These are phyloP conservation scores for Rauvolfia tetraphylla DNA, from an alignment of 257 asterid species.

Conservation along the genomic window DNA sequence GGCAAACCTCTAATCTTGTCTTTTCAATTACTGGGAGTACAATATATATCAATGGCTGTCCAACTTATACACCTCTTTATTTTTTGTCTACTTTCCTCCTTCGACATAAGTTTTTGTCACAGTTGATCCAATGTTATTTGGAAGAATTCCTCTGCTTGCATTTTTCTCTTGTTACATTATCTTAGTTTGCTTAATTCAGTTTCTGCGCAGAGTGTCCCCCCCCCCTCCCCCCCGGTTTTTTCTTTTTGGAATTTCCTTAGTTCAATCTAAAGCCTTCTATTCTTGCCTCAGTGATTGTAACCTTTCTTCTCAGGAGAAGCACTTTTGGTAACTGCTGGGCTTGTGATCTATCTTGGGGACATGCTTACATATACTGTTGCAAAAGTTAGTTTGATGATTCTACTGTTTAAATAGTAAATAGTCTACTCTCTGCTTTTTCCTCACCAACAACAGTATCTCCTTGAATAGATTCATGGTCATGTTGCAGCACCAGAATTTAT, in stretches of 20 bases:
- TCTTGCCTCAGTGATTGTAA: constrained; percentile 1
- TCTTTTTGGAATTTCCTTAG: neutral
- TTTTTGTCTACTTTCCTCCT: neutral
- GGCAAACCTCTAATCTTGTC: neutral
- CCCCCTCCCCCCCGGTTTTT: neutral
- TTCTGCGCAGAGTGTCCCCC: neutral
- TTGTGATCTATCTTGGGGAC: constrained; percentile 82
- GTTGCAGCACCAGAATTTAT: constrained; percentile 31
- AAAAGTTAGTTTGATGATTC: constrained; percentile 49
- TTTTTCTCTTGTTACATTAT: neutral
- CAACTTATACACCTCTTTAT: neutral
- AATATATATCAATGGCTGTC: neutral
- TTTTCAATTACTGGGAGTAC: neutral
- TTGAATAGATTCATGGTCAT: constrained; percentile 49
- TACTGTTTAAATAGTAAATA: constrained; percentile 18
- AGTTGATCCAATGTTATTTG: neutral
- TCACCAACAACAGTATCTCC: constrained; percentile 15
- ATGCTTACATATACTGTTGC: constrained; percentile 61
- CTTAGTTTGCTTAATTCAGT: neutral
- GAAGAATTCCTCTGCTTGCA: neutral
- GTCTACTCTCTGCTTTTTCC: neutral
- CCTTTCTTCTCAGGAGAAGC: constrained; percentile 78
- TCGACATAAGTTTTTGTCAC: neutral
- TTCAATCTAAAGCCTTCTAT: neutral
- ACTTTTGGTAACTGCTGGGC: constrained; percentile 82